Percentiles rank a stretch among this genome's conserved stretches.
Evolutionary conservation across 129 eudicot genomes (phyloP).

Genomic region (Helianthus annuus): HanXRQr2.0-SUNRISE NC_035437.2:9781070-9781569

Average conservation of each 20-base stretch:
- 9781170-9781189: constrained; percentile 84
- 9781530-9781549: no score
- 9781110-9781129: constrained; percentile 85
- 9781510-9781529: no score
- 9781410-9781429: constrained; percentile 27
- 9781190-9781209: constrained; percentile 94
- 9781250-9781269: constrained; percentile 91
- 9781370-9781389: constrained; percentile 19
- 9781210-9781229: constrained; percentile 93
- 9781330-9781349: constrained; percentile 33
- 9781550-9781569: no score
- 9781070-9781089: constrained; percentile 94
- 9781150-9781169: constrained; percentile 95
- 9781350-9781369: constrained; percentile 25
- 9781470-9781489: no score
- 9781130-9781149: constrained; percentile 82
- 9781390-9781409: constrained; percentile 30
- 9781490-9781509: no score
- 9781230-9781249: constrained; percentile 84
- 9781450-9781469: no score
- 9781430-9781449: no score
- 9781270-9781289: constrained; percentile 66
- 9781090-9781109: constrained; percentile 99
- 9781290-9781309: constrained; percentile 55
- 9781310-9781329: constrained; percentile 33